Base-by-base conservation (phyloP, 441 rosid species). In the Croton laevigatus region DNA sequence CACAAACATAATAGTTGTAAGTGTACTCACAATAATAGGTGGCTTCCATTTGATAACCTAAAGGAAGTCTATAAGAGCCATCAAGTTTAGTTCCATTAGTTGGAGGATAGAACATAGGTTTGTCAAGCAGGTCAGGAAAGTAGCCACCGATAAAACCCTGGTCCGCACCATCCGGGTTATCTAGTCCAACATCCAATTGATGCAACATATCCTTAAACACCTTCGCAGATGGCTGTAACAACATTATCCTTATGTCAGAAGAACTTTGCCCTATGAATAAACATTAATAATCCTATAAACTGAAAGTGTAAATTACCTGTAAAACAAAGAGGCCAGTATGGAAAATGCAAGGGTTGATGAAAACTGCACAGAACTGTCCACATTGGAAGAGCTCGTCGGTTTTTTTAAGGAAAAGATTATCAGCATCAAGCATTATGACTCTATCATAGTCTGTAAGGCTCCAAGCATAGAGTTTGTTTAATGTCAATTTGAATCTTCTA, bases 21-120 rank as follows among this genome's bases (percentile, higher is more conserved):
- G 46, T 66, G 44, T 49, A 76, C 93, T 91, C 65, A 94, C 97
- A 91, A 59, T 81, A 94, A 71, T 94, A 94, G 38, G 94, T 75
- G 13, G 98, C 98, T 65, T 94, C 98, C 98, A 94, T 94, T 84
- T 94, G 97, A 73, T 94, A 94, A 16, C 98, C 97, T 75, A 94
- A 68, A 53, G 97, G 96, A 79, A 94, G 97, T 78, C 98, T 89
- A 61, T 80, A 92, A 19, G 78, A 77, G 46, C 97, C 97, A 20
- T 81, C 79, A 20, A 90, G 87, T 36, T 70, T 68, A 38, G 84
- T 71, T n/a, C 78, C 87, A 69, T 91, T 94, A 16, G 34, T 2
- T 8, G 93, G 81, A 55, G 96, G 94, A 78, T 72, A 74, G 83
- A 89, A 94, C 83, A 91, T 77, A 22, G 97, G 96, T 78, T 78